Evolutionary conservation across 208 protist genomes (phyloP).

Genomic region (Acanthamoeba castellanii): DNA sequence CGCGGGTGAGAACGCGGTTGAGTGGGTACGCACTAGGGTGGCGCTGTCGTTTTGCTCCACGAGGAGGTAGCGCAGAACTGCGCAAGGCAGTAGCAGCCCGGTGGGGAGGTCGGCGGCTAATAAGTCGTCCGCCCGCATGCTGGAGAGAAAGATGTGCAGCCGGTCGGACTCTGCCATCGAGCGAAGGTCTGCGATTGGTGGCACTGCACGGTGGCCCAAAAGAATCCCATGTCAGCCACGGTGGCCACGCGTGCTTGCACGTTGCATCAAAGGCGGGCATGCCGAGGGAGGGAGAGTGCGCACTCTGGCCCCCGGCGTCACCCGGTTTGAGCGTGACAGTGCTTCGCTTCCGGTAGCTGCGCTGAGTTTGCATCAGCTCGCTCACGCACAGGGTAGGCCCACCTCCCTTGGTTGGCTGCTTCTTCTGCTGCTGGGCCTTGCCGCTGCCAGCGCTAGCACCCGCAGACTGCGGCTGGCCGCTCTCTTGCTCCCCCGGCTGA

Average conservation of each 20-base stretch:
- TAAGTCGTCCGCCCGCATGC: slow-evolving; percentile 13
- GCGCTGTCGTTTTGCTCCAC: not conserved
- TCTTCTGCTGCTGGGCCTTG: not conserved
- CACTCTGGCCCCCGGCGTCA: not conserved
- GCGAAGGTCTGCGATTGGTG: not conserved
- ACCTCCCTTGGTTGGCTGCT: not conserved
- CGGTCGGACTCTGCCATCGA: not conserved
- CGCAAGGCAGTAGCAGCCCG: not conserved
- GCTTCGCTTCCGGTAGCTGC: slow-evolving; percentile 18
- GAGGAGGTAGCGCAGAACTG: slow-evolving; percentile 35
- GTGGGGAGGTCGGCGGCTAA: not conserved
- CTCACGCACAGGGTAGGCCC: not conserved
- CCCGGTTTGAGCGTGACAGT: not conserved
- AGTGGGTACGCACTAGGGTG: not conserved
- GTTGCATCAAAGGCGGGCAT: not conserved
- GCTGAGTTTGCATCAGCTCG: slow-evolving; percentile 25
- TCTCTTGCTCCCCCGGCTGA: not conserved
- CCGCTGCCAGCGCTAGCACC: not conserved
- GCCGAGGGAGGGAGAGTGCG: not conserved
- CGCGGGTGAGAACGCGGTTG: too few relatives aligned
- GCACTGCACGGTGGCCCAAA: not conserved
- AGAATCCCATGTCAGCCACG: not conserved
- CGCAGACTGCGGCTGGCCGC: not conserved
- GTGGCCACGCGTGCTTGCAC: not conserved
- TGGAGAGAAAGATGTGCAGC: not conserved